Evolutionary conservation across 2,329 filamentous ascomycete genomes (phyloP).

Genomic region (Diaporthe amygdali): DNA sequence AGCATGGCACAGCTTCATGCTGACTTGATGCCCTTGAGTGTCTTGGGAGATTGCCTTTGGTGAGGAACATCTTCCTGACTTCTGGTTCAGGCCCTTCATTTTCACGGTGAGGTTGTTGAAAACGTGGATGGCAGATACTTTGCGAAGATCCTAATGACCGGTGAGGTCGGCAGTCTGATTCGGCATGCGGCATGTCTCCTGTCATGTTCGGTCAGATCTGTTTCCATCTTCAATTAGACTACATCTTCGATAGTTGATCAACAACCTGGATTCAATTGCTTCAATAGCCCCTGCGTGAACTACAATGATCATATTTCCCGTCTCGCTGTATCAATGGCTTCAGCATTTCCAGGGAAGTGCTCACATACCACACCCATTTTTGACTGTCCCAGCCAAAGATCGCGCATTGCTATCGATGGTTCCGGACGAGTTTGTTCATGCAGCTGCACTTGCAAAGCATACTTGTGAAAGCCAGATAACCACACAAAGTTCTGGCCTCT

Average conservation of each 20-base stretch:
- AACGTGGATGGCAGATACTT: conserved; percentile 13
- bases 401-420: neutral
- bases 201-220: conserved; percentile 20
- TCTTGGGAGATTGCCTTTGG: neutral
- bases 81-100: neutral
- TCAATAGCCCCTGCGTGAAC: neutral
- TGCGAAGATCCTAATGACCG: neutral
- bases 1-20: neutral
- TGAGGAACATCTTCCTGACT: neutral
- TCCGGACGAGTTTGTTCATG: too few species aligned
- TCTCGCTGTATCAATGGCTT: neutral
- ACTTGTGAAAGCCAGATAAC: too few species aligned
- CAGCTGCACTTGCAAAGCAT: too few species aligned
- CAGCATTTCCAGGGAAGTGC: neutral
- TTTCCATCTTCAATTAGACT: conserved; percentile 14
- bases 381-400: neutral
- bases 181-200: conserved; percentile 6
- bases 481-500: too few species aligned
- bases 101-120: conserved; percentile 12
- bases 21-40: neutral
- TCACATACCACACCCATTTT: neutral
- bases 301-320: neutral
- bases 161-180: conserved; percentile 6
- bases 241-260: conserved; percentile 15
- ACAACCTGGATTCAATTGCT: neutral